Percentiles rank a stretch among this genome's conserved stretches.
Conservation (phyloP, 192 early-diverging fungal species). For the Linnemannia schmuckeri region DNA sequence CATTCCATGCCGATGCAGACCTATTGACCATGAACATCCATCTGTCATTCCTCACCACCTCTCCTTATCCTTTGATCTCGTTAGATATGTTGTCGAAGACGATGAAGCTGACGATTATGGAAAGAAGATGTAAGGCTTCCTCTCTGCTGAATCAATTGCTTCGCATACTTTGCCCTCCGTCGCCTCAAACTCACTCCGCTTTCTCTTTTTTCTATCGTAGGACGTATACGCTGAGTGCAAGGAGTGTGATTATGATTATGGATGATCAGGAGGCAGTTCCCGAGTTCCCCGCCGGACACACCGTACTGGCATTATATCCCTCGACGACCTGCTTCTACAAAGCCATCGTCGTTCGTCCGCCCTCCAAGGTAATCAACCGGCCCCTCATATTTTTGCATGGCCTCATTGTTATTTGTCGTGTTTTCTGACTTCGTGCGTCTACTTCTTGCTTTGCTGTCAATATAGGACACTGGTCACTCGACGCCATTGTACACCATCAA, state of each 20-base stretch:
- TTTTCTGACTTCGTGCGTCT: neutral
- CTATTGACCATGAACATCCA: neutral
- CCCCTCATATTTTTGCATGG: neutral
- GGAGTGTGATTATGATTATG: conserved; percentile 62
- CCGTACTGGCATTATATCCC: conserved; percentile 68
- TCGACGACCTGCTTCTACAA: conserved; percentile 71
- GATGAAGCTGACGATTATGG: conserved; percentile 67
- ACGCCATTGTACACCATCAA: conserved; percentile 46
- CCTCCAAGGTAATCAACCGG: conserved; percentile 58
- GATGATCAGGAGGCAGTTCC: conserved; percentile 56
- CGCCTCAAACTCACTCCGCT: neutral
- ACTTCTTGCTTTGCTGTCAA: neutral
- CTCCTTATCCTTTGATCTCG: neutral
- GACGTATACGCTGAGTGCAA: conserved; percentile 59
- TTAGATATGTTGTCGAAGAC: conserved; percentile 69
- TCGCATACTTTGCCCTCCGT: neutral
- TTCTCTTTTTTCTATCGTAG: conserved; percentile 40
- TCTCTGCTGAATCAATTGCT: neutral
- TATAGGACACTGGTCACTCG: conserved; percentile 33
- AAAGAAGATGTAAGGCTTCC: conserved; percentile 56
- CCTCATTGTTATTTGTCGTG: neutral
- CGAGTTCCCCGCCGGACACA: conserved; percentile 57
- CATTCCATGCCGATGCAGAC: neutral
- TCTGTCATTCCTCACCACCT: neutral
- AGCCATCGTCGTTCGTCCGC: conserved; percentile 61